Base-by-base conservation (phyloP, 441 rosid genomes). In the Erodium chrysanthum region DNA sequence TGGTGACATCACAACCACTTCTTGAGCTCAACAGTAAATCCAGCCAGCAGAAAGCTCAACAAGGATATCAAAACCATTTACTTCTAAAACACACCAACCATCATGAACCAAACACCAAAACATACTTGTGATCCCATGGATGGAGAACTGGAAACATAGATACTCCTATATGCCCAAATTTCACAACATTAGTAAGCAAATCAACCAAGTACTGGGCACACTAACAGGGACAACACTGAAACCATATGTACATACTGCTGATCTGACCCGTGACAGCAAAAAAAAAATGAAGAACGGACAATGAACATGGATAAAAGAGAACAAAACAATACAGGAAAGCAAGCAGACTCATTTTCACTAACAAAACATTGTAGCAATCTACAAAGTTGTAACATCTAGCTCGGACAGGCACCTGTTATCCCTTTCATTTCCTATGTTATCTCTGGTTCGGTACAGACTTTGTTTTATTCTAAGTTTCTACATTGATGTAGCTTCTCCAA, bases 1-100 rank as follows among this genome's bases (percentile, higher is more conserved):
- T 71, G 66, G 79, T n/a, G 86, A 84, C 88, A 71, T 69, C 35
- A 66, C 81, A 84, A 75, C 88, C 20, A 82, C 80, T 62, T 81
- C 80, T 62, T 80, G 61, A 66, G 68, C 73, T 15, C 68, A 75
- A 75, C 78, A 72, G 76, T 77, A 70, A 81, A 76, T 77, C 65
- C 23, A 56, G 5, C 25, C 14, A 20, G 14, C 10, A 18, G 61
- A 56, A 3, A 68, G 58, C 71, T 71, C 70, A 35, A 66, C 70
- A 73, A 81, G 76, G 69, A 83, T 78, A 66, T 31, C 6, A 31
- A 66, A 71, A 70, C 52, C 74, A 74, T 76, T 77, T 71, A 78
- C 80, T 75, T 68, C 67, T 52, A 67, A 71, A 59, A 31, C 3
- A 1, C 29, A 1, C 29, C 3, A 27, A 1, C 29, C n/a, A n/a